Conservation (phyloP, 179 eudicot genomes). For the Silene noctiflora region DNA sequence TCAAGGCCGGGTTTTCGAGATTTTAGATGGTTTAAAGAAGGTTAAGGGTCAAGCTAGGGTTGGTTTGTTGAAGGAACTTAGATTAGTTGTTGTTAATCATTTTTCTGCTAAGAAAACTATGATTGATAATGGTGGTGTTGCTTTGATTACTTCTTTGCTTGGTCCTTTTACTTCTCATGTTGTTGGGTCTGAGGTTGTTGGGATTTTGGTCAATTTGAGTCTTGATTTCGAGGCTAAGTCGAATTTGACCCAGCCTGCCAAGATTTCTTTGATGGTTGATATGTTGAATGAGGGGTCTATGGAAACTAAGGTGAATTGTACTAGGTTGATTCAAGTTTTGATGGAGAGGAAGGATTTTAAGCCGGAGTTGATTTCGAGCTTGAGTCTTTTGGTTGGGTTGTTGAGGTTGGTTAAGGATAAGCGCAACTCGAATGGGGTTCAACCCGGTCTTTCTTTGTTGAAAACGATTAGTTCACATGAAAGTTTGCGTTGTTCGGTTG, state of each 20-base stretch:
- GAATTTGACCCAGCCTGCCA: slow-evolving; percentile 67
- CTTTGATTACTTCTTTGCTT: slow-evolving; percentile 49
- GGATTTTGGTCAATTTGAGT: slow-evolving; percentile 61
- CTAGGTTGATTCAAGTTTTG: slow-evolving; percentile 56
- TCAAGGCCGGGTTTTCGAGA: slow-evolving; percentile 76
- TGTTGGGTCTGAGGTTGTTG: slow-evolving; percentile 81
- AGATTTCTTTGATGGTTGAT: slow-evolving; percentile 77
- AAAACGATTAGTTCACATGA: slow-evolving; percentile 54
- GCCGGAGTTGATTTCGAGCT: slow-evolving; percentile 61
- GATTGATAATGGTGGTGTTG: slow-evolving; percentile 59
- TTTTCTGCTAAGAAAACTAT: slow-evolving; percentile 62
- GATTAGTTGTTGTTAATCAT: slow-evolving; percentile 44
- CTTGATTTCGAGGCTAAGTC: slow-evolving; percentile 48
- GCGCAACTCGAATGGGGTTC: slow-evolving; percentile 52
- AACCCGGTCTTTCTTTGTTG: slow-evolving; percentile 63
- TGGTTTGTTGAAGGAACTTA: slow-evolving; percentile 61
- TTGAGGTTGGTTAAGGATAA: slow-evolving; percentile 75
- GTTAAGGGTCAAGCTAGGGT: slow-evolving; percentile 78
- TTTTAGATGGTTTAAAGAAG: slow-evolving; percentile 64
- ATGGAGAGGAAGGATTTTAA: slow-evolving; percentile 58
- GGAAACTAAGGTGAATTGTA: slow-evolving; percentile 80
- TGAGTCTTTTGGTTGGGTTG: slow-evolving; percentile 76
- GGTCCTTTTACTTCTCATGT: slow-evolving; percentile 84
- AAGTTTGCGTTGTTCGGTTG: slow-evolving; percentile 43
- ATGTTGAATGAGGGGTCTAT: slow-evolving; percentile 87